Evolutionary conservation across 1,284 basidiomycete species (phyloP).

Genomic region (Calocybe gambosa): DNA sequence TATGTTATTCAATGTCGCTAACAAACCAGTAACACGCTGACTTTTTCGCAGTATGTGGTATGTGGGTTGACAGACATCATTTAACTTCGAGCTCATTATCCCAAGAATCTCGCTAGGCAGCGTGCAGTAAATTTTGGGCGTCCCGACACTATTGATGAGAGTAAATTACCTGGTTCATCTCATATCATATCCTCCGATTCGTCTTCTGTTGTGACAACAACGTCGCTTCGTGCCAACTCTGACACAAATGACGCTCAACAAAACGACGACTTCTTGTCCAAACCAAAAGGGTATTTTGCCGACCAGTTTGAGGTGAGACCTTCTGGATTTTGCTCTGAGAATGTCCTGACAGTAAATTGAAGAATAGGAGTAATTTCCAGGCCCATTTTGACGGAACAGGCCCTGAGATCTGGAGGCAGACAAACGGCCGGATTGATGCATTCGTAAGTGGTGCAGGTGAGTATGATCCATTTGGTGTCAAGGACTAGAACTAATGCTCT

Average conservation of each 20-base stretch:
- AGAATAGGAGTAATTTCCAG: constrained; percentile 87
- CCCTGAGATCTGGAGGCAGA: constrained; percentile 94
- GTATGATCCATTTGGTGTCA: neutral
- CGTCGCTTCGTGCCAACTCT: constrained; percentile 39
- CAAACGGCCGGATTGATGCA: constrained; percentile 74
- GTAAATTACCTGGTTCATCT: constrained; percentile 19
- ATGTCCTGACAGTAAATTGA: neutral
- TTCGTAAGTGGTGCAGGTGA: constrained; percentile 92
- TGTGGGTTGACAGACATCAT: constrained; percentile 18
- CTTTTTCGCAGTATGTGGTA: constrained; percentile 47
- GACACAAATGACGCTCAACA: constrained; percentile 30
- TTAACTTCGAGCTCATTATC: neutral
- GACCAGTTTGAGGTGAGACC: constrained; percentile 84
- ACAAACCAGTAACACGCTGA: neutral
- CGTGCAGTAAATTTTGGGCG: constrained; percentile 71
- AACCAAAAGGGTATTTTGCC: constrained; percentile 79
- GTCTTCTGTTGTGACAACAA: constrained; percentile 50
- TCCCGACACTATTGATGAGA: constrained; percentile 28
- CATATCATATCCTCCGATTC: constrained; percentile 31
- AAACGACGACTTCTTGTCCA: constrained; percentile 36
- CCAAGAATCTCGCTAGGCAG: constrained; percentile 78
- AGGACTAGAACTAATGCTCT: neutral
- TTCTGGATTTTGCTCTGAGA: neutral
- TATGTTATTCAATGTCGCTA: constrained; percentile 22
- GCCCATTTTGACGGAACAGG: constrained; percentile 91